Percentiles rank a stretch among this genome's conserved stretches.
Conservation (phyloP, 75 land plant genomes). For the Gnetum montanum region DNA sequence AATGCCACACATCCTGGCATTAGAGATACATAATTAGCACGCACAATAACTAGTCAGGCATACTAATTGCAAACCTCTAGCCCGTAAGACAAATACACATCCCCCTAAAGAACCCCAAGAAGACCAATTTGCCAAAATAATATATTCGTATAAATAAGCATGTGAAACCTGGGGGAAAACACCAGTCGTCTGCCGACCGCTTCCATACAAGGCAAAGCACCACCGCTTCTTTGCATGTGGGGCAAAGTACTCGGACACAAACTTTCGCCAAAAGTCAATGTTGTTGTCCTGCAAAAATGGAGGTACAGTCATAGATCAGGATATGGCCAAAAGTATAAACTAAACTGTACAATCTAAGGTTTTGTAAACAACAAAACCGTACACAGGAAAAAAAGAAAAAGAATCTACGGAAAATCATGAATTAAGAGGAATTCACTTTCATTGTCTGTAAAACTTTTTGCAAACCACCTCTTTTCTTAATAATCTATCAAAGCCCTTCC, state of each 20-base stretch:
- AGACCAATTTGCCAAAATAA: too few relatives aligned
- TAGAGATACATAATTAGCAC: neutral
- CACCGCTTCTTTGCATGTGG: slow-evolving; percentile 92
- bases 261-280: slow-evolving; percentile 92
- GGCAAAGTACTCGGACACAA: slow-evolving; percentile 88
- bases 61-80: neutral
- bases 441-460: too few relatives aligned
- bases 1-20: slow-evolving; percentile 95
- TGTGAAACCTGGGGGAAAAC: slow-evolving; percentile 98
- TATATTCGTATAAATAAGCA: too few relatives aligned
- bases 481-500: too few relatives aligned
- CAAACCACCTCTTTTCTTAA: too few relatives aligned
- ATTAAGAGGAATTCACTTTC: neutral
- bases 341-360: too few relatives aligned
- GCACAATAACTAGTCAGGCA: neutral
- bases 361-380: neutral
- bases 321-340: too few relatives aligned
- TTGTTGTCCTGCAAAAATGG: slow-evolving; percentile 65
- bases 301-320: neutral
- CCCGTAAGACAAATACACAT: neutral
- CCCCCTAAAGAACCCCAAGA: too few relatives aligned
- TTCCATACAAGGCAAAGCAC: slow-evolving; percentile 95
- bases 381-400: neutral
- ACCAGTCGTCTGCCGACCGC: slow-evolving; percentile 94
- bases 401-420: neutral